Conservation (phyloP, 306 rosid genomes). For the Luffa acutangula region DNA sequence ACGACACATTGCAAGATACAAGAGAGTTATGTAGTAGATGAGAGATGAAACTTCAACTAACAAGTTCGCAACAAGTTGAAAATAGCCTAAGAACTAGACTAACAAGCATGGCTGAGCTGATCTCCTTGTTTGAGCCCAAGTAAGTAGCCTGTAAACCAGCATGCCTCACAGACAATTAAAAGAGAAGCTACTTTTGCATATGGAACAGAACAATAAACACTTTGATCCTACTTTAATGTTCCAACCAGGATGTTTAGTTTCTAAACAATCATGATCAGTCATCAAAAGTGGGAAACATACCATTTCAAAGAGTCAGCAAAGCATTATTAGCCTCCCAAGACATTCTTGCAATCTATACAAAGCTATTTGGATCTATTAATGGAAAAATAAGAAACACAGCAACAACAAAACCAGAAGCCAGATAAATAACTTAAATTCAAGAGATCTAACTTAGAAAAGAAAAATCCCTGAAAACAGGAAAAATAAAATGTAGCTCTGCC, state of each 20-base stretch:
- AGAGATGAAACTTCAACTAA: neutral
- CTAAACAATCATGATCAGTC: neutral
- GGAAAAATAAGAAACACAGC: conserved; percentile 15
- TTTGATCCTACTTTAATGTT: neutral
- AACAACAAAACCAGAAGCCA: neutral
- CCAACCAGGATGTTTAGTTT: conserved; percentile 5
- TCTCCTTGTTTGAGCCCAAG: neutral
- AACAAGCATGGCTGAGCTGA: neutral
- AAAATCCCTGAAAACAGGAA: neutral
- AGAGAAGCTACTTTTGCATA: neutral
- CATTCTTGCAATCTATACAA: conserved; percentile 24
- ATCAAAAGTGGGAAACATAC: neutral
- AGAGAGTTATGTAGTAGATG: neutral
- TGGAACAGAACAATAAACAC: neutral
- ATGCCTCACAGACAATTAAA: neutral
- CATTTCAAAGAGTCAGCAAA: conserved; percentile 2
- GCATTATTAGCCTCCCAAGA: conserved; percentile 21
- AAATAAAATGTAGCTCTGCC: neutral
- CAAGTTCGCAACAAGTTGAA: neutral
- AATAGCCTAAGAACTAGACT: neutral
- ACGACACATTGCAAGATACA: neutral
- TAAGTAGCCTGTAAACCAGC: neutral
- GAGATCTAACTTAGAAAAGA: neutral
- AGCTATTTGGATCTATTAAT: conserved; percentile 10
- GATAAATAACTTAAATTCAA: neutral